Conservation (phyloP, 2,329 filamentous ascomycete species). For the Thielaviopsis musarum region DNA sequence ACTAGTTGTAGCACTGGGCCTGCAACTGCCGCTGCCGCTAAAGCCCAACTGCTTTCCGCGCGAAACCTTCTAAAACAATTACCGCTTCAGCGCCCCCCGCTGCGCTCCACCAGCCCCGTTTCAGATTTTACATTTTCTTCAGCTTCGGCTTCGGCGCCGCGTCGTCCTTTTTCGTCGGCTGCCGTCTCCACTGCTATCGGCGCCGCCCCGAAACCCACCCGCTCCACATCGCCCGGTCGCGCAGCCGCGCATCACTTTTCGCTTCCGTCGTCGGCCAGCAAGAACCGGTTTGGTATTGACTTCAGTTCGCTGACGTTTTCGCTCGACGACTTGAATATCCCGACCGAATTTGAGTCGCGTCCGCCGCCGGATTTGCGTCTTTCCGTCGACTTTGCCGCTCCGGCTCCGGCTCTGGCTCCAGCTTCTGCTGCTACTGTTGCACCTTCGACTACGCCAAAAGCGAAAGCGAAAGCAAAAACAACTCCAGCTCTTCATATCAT, state of each 20-base stretch:
- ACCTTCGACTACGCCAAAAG: background rate
- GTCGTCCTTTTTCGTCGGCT: background rate
- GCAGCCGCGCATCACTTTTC: slow-evolving; percentile 9
- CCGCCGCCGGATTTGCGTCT: background rate
- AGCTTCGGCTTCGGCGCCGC: background rate
- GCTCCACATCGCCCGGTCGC: background rate
- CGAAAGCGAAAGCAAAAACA: background rate
- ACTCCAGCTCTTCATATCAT: background rate
- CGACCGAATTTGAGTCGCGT: slow-evolving; percentile 1
- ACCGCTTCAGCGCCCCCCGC: background rate
- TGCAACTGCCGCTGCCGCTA: background rate
- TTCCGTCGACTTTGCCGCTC: slow-evolving; percentile 1
- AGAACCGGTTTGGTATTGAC: slow-evolving; percentile 8
- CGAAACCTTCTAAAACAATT: background rate
- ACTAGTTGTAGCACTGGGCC: background rate
- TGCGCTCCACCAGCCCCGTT: background rate
- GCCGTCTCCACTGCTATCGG: background rate
- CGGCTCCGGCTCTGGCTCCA: background rate
- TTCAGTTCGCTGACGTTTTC: slow-evolving; percentile 5
- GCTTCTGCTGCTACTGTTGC: background rate
- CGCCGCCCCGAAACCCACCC: background rate
- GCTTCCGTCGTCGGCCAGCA: slow-evolving; percentile 8
- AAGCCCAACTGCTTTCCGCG: background rate
- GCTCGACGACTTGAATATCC: slow-evolving; percentile 6
- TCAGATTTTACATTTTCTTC: background rate